phyloP scores from a whole-genome alignment of 176 grass and related monocot species.

The Cenchrus purpureus region DNA sequence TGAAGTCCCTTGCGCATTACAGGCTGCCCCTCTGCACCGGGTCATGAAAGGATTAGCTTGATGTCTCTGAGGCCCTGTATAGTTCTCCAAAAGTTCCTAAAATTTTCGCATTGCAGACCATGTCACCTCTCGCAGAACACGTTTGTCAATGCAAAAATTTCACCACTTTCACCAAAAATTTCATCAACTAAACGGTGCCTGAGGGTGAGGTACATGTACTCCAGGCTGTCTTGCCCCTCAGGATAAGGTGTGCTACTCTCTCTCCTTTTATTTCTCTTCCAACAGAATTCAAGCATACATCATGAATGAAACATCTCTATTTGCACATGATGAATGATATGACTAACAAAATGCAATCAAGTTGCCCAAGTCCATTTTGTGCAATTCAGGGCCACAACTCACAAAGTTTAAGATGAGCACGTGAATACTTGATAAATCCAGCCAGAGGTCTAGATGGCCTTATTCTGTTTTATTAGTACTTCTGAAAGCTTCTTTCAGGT shows the following conservation, averaged over 20 bases:
- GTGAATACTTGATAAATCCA: not conserved
- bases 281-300: not conserved
- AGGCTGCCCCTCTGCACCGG: conserved; percentile 49
- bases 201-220: conserved; percentile 82
- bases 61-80: conserved; percentile 18
- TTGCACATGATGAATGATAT: conserved; percentile 23
- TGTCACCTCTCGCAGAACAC: too few species aligned
- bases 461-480: not conserved
- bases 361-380: conserved; percentile 2
- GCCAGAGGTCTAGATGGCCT: conserved; percentile 19
- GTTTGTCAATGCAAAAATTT: too few species aligned
- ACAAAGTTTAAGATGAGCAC: not conserved
- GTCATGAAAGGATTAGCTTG: conserved; percentile 27
- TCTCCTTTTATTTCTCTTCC: conserved; percentile 3
- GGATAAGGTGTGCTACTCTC: conserved; percentile 26
- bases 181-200: too few species aligned
- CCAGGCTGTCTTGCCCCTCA: conserved; percentile 81
- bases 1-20: conserved; percentile 56
- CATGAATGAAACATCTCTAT: not conserved
- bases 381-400: not conserved
- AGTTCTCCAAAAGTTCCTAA: too few species aligned
- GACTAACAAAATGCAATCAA: conserved; percentile 13
- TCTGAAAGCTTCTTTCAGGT: conserved; percentile 30
- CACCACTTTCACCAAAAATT: too few species aligned
- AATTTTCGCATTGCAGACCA: too few species aligned